These are phyloP conservation scores for Macrocystidia cucumis DNA, from an alignment of 1,284 basidiomycete species.

Conservation along the genomic window DNA sequence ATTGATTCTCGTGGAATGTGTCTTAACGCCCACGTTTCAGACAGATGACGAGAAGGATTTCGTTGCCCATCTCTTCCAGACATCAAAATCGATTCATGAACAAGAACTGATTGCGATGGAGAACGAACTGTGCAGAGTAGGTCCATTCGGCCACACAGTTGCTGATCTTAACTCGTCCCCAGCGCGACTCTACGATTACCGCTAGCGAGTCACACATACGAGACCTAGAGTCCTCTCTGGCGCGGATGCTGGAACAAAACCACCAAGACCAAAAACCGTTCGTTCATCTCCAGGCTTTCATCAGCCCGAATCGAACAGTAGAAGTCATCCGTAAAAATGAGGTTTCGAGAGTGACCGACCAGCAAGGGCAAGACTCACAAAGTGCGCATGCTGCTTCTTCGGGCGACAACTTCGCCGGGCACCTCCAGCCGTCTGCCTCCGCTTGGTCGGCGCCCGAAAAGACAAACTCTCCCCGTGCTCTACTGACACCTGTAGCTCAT, in stretches of 20 bases:
- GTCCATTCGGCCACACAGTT: slow-evolving; percentile 11
- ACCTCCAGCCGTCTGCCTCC: too few species aligned
- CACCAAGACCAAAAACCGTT: too few species aligned
- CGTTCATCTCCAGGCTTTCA: too few species aligned
- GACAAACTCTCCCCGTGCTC: too few species aligned
- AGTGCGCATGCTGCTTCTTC: too few species aligned
- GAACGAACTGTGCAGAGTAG: slow-evolving; percentile 43
- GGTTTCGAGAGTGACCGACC: too few species aligned
- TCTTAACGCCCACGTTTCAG: slow-evolving; percentile 18
- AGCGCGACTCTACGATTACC: slow-evolving; percentile 37
- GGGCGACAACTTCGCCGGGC: too few species aligned
- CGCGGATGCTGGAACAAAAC: slow-evolving; percentile 30
- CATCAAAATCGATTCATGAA: slow-evolving; percentile 36
- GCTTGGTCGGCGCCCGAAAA: too few species aligned
- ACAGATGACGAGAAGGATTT: slow-evolving; percentile 39
- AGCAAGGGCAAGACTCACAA: too few species aligned
- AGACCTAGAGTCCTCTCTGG: slow-evolving; percentile 34
- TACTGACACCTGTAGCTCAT: too few species aligned
- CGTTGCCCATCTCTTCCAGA: slow-evolving; percentile 30
- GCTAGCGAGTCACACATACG: slow-evolving; percentile 28
- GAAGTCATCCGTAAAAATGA: too few species aligned
- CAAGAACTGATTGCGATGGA: slow-evolving; percentile 39
- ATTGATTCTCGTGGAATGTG: slow-evolving; percentile 4
- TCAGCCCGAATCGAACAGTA: too few species aligned
- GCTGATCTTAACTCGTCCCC: slow-evolving; percentile 5